Evolutionary conservation across 129 eudicot species (phyloP), one percentile per base, ranked within the genome.

Genomic region (Chrysanthemum lavandulifolium): DNA sequence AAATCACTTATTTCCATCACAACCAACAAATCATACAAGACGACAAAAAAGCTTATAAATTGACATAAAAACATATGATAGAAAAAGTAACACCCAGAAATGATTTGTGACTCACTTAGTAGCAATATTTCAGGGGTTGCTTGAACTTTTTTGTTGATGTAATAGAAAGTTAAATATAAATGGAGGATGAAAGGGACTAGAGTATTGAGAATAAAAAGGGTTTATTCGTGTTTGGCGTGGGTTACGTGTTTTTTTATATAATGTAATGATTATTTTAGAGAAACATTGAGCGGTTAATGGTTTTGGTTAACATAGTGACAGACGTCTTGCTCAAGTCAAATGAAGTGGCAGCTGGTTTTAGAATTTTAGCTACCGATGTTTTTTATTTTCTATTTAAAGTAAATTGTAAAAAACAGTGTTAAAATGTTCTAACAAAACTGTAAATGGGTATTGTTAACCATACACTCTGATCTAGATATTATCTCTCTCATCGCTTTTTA

Each of bases 211-310:
- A 54, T 3, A 59, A 78, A 78, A 78, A 65, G 82, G 78, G 78
- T 65, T 65, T 56, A 55, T 56, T 64, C 77, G 82, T 71, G 77
- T 64, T 78, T 78, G 68, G 78, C 62, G 82, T 78, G 77, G 73
- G 31, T 59, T 40, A 40, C 1, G 10, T 65, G 48, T 10, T 21
- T 13, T 10, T 33, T 62, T 51, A 51, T 69, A 50, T 60, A 12
- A 36, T 13, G 13, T 60, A 12, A 36, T 13, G 13, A 3, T 29
- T 7, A 2, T 2, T 55, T 65, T 12, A 36, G 53, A 14, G 21
- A 75, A 75, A 75, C 79, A 4, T 43, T 15, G 67, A 57, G 79
- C 73, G 68, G 73, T 67, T 67, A 67, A 49, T 53, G 15, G 73
- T 75, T 75, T 67, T 5, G 13, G 79, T 75, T 73, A 75, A 55